Percentiles rank a stretch among this genome's conserved stretches.
Conservation (phyloP, 768 basidiomycete genomes). For the Lanmaoa pseudosensibilis region DNA sequence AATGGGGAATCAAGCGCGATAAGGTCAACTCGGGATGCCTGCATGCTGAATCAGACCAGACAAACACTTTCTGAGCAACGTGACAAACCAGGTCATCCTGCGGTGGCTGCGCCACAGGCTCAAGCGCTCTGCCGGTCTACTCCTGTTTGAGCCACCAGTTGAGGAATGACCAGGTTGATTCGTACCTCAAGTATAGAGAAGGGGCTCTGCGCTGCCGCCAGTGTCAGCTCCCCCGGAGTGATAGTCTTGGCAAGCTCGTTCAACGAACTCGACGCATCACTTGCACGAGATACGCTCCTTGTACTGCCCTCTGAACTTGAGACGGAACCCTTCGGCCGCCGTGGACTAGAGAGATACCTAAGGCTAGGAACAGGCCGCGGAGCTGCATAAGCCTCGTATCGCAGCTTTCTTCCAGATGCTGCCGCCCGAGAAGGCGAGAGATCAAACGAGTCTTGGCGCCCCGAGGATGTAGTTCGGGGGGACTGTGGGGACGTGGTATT, state of each 20-base stretch:
- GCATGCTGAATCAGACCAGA: constrained; percentile 14
- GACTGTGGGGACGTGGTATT: constrained; percentile 5
- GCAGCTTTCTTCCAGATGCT: constrained; percentile 48
- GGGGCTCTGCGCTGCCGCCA: constrained; percentile 24
- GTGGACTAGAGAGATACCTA: constrained; percentile 34
- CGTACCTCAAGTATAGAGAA: constrained; percentile 21
- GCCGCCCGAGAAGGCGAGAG: constrained; percentile 26
- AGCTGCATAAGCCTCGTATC: constrained; percentile 70
- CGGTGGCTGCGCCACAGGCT: background rate
- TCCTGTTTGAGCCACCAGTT: constrained; percentile 5
- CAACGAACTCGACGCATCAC: constrained; percentile 24
- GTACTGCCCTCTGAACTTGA: constrained; percentile 37
- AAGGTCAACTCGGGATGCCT: constrained; percentile 51
- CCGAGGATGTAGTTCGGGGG: constrained; percentile 7
- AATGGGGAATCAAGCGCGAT: constrained; percentile 77
- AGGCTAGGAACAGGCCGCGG: constrained; percentile 54
- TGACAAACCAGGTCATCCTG: constrained; percentile 25
- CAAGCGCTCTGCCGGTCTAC: constrained; percentile 10
- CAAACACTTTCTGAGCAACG: background rate
- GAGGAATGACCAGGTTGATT: background rate
- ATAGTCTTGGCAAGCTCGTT: constrained; percentile 27
- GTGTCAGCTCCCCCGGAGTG: constrained; percentile 34
- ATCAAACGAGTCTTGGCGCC: constrained; percentile 18
- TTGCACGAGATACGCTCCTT: constrained; percentile 32
- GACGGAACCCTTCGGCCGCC: constrained; percentile 35